Conservation (phyloP, 2,329 filamentous ascomycete genomes). For the Fusarium chlamydosporum region DNA sequence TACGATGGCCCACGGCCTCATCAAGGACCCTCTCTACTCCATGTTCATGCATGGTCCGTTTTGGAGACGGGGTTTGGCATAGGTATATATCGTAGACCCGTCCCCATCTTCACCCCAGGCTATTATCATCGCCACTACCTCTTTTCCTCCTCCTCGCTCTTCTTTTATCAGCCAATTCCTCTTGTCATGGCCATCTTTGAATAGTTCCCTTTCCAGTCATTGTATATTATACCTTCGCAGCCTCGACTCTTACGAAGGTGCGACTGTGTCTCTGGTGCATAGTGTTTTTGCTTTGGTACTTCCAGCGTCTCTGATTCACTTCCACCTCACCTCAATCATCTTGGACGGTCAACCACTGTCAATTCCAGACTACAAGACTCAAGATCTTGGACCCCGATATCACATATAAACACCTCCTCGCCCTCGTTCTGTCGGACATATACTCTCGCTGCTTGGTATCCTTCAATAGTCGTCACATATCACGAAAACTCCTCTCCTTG, state of each 20-base stretch:
- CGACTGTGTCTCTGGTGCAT: slow-evolving; percentile 49
- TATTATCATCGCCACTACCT: slow-evolving; percentile 50
- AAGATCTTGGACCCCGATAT: slow-evolving; percentile 26
- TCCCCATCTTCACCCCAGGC: slow-evolving; percentile 54
- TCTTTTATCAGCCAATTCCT: slow-evolving; percentile 46
- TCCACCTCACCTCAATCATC: slow-evolving; percentile 34
- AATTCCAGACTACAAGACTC: slow-evolving; percentile 41
- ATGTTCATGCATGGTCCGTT: slow-evolving; percentile 57
- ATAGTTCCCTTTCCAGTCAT: slow-evolving; percentile 49
- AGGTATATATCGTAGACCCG: slow-evolving; percentile 64
- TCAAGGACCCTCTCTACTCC: slow-evolving; percentile 56
- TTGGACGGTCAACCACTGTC: slow-evolving; percentile 45
- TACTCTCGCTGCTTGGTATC: slow-evolving; percentile 21
- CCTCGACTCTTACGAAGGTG: slow-evolving; percentile 41
- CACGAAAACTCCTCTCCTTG: slow-evolving; percentile 21
- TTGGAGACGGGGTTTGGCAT: slow-evolving; percentile 47
- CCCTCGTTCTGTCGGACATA: slow-evolving; percentile 32
- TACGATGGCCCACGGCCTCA: slow-evolving; percentile 45
- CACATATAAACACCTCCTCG: slow-evolving; percentile 30
- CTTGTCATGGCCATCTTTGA: slow-evolving; percentile 50
- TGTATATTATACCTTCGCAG: slow-evolving; percentile 48
- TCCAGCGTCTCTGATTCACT: slow-evolving; percentile 50
- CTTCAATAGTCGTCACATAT: slow-evolving; percentile 34
- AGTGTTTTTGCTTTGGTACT: slow-evolving; percentile 48
- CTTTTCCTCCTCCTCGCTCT: slow-evolving; percentile 47